Conservation (phyloP, 192 early-diverging fungal genomes). For the Coemansia sp. region DNA sequence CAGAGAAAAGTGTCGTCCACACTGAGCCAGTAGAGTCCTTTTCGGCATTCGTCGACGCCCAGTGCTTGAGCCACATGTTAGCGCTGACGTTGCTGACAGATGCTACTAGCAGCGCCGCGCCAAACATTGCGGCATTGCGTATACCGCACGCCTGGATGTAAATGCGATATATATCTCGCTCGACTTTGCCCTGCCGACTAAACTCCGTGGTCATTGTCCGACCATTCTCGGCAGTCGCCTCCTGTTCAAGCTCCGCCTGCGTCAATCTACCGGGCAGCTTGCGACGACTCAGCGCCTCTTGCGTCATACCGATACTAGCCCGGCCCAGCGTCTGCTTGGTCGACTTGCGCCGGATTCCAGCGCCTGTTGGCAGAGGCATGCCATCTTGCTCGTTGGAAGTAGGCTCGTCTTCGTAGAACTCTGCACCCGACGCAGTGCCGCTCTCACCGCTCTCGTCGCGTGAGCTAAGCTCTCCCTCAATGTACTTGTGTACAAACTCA, state of each 20-base stretch:
- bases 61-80: slow-evolving; percentile 75
- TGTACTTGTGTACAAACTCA: slow-evolving; percentile 54
- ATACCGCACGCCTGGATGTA: slow-evolving; percentile 81
- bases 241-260: slow-evolving; percentile 10
- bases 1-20: not conserved
- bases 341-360: slow-evolving; percentile 31
- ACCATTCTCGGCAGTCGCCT: slow-evolving; percentile 12
- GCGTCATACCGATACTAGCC: slow-evolving; percentile 54
- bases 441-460: slow-evolving; percentile 20
- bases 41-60: slow-evolving; percentile 64
- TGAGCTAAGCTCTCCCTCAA: slow-evolving; percentile 21
- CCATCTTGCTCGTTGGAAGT: slow-evolving; percentile 27
- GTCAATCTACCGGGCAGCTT: not conserved
- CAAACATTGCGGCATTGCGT: slow-evolving; percentile 61
- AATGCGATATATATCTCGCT: slow-evolving; percentile 75
- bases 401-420: slow-evolving; percentile 39
- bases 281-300: slow-evolving; percentile 11
- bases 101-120: slow-evolving; percentile 61
- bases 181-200: slow-evolving; percentile 80
- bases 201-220: slow-evolving; percentile 75
- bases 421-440: slow-evolving; percentile 28
- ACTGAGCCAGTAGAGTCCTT: slow-evolving; percentile 17
- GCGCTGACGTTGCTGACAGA: slow-evolving; percentile 62
- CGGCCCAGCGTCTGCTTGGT: slow-evolving; percentile 53
- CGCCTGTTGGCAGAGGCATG: slow-evolving; percentile 21